These are phyloP conservation scores for Arabidopsis lyrata DNA, from an alignment of 441 rosid genomes.

Conservation along the genomic window DNA sequence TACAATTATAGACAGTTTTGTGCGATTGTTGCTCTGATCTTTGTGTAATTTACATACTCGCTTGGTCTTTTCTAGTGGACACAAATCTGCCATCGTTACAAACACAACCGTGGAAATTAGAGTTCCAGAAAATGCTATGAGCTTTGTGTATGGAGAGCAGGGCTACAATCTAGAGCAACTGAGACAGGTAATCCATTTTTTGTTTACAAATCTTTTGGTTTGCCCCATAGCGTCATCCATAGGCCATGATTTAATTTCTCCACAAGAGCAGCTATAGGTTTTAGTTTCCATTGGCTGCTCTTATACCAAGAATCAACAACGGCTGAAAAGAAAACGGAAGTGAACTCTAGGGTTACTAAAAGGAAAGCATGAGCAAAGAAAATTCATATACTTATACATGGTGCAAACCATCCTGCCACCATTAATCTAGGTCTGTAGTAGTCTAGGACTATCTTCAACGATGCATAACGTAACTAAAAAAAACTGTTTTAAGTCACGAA, in stretches of 20 bases:
- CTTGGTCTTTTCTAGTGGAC: conserved; percentile 64
- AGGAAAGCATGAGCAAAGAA: conserved; percentile 31
- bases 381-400: conserved; percentile 9
- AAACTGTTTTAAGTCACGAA: conserved; percentile 27
- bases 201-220: conserved; percentile 16
- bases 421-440: conserved; percentile 23
- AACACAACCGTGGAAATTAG: conserved; percentile 84
- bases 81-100: conserved; percentile 78
- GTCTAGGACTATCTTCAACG: neutral
- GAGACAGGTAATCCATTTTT: conserved; percentile 69
- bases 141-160: conserved; percentile 81
- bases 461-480: neutral
- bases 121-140: conserved; percentile 75
- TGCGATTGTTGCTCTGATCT: conserved; percentile 5
- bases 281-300: conserved; percentile 18
- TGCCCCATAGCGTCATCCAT: conserved; percentile 13
- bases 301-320: conserved; percentile 26
- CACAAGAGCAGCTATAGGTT: conserved; percentile 30
- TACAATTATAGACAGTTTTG: neutral
- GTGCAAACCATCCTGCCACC: conserved; percentile 24
- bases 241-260: conserved; percentile 14
- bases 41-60: conserved; percentile 8
- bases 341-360: conserved; percentile 24
- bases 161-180: conserved; percentile 77
- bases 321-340: neutral